Conservation (phyloP, 2,329 filamentous ascomycete genomes). For the Diaporthe capsici region DNA sequence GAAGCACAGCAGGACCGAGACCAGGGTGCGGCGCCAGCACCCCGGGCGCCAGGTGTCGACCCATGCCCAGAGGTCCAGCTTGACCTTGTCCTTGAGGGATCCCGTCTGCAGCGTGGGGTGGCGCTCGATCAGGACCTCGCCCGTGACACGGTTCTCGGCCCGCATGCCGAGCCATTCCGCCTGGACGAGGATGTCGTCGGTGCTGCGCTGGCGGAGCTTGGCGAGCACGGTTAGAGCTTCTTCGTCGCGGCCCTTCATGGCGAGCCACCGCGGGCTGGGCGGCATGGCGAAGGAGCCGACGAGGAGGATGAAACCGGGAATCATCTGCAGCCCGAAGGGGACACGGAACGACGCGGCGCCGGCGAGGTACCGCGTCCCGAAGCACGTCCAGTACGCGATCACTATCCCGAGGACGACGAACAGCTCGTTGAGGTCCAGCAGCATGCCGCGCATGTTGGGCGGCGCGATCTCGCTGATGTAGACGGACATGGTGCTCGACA, state of each 20-base stretch:
- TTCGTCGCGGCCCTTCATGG: constrained; percentile 60
- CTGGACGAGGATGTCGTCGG: constrained; percentile 58
- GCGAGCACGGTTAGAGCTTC: constrained; percentile 62
- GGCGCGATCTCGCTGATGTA: constrained; percentile 51
- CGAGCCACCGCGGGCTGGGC: constrained; percentile 69
- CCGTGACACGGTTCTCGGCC: constrained; percentile 62
- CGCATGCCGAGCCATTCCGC: constrained; percentile 65
- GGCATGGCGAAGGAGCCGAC: constrained; percentile 61
- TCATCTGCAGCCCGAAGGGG: constrained; percentile 60
- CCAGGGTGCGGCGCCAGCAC: constrained; percentile 59
- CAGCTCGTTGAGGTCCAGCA: constrained; percentile 51
- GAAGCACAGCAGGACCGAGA: constrained; percentile 70
- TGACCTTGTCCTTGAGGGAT: constrained; percentile 41
- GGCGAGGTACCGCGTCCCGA: constrained; percentile 44
- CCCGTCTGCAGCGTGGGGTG: constrained; percentile 51
- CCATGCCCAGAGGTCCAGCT: constrained; percentile 56
- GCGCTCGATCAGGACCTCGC: constrained; percentile 54
- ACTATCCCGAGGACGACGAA: constrained; percentile 52
- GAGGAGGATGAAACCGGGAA: constrained; percentile 48
- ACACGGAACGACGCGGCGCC: constrained; percentile 53
- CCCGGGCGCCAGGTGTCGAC: constrained; percentile 60
- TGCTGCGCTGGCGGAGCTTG: constrained; percentile 63
- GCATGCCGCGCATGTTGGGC: constrained; percentile 48
- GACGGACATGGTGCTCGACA: constrained; percentile 59
- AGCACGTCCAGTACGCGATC: constrained; percentile 47